A percentile compares a stretch with the other conserved stretches of the same genome.
Conservation (phyloP, 768 basidiomycete species). For the Royoungia palumana region DNA sequence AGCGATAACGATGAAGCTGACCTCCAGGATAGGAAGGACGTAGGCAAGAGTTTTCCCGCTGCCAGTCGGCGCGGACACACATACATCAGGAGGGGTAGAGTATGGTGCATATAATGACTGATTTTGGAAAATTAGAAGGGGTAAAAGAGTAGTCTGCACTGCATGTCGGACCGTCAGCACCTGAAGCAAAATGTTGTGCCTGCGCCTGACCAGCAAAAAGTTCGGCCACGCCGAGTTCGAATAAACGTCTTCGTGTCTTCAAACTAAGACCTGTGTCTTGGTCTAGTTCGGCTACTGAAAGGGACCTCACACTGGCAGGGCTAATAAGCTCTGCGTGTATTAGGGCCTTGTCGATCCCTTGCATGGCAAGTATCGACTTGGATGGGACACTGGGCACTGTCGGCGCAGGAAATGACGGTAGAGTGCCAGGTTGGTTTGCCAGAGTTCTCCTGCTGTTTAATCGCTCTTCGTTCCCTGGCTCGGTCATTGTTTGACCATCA, state of each 20-base stretch:
- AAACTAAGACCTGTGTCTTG: conserved; percentile 52
- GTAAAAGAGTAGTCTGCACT: conserved; percentile 90
- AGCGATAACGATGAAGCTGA: conserved; percentile 24
- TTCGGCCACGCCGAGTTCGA: conserved; percentile 77
- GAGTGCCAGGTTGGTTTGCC: conserved; percentile 30
- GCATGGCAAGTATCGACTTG: conserved; percentile 64
- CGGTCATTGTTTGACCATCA: neutral
- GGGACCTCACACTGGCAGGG: conserved; percentile 43
- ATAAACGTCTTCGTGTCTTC: conserved; percentile 58
- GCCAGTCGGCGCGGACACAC: conserved; percentile 95
- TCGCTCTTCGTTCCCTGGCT: neutral
- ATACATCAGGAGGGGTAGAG: conserved; percentile 71
- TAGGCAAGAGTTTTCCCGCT: conserved; percentile 99
- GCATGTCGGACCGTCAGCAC: conserved; percentile 17
- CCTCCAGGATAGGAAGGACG: conserved; percentile 89
- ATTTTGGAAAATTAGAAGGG: conserved; percentile 63
- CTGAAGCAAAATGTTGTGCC: neutral
- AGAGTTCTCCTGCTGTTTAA: conserved; percentile 4
- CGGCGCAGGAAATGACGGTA: conserved; percentile 71
- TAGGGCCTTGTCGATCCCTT: conserved; percentile 75
- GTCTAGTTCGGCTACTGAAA: conserved; percentile 38
- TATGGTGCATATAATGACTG: conserved; percentile 62
- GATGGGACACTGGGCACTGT: conserved; percentile 65
- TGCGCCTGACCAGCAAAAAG: conserved; percentile 76
- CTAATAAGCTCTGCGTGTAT: conserved; percentile 68